Conservation (phyloP, 345 rosid genomes). For the Moricandia moricandioides region DNA sequence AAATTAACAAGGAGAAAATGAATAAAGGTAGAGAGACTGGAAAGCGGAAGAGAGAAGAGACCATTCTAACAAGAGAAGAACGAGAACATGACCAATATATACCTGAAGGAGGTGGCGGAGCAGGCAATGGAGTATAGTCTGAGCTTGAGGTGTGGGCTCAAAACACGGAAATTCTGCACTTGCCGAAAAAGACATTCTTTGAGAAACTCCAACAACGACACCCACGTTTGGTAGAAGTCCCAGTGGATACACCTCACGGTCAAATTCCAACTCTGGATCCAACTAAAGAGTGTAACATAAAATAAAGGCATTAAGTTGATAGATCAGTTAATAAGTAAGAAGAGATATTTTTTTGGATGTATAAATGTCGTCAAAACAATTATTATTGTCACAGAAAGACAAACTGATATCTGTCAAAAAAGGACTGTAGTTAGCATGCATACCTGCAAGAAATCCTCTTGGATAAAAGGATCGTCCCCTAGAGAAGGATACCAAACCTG, state of each 20-base stretch:
- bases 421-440: conserved; percentile 11
- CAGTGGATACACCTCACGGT: conserved; percentile 91
- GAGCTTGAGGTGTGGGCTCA: conserved; percentile 98
- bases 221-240: conserved; percentile 98
- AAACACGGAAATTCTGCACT: conserved; percentile 97
- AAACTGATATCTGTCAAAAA: conserved; percentile 1
- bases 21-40: background rate
- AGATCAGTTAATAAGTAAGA: background rate
- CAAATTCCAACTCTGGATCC: conserved; percentile 98
- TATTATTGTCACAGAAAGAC: background rate
- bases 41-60: conserved; percentile 6
- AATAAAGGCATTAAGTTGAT: background rate
- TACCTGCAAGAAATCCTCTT: conserved; percentile 98
- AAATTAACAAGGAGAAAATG: background rate
- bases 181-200: conserved; percentile 95
- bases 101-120: conserved; percentile 99
- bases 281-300: conserved; percentile 48
- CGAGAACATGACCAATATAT: conserved; percentile 20
- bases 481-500: conserved; percentile 99
- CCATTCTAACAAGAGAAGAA: conserved; percentile 5
- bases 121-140: conserved; percentile 92
- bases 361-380: background rate
- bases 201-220: conserved; percentile 93
- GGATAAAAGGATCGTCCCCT: conserved; percentile 85
- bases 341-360: background rate